Evolutionary conservation across 1,284 basidiomycete genomes (phyloP).

Genomic region (Naganishia liquefaciens): DNA sequence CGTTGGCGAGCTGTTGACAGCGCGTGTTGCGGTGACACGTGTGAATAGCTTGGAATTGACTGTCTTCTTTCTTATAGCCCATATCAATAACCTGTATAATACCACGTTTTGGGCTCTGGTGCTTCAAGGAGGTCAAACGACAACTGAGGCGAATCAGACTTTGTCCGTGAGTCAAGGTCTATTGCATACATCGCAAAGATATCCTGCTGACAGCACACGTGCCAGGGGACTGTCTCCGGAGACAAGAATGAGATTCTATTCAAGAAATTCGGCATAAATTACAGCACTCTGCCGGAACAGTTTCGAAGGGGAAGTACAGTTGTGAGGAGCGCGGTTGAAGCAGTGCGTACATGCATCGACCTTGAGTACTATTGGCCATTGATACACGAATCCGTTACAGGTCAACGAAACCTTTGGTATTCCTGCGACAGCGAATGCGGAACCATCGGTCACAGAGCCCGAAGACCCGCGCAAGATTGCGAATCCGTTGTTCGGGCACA

Average conservation of each 20-base stretch:
- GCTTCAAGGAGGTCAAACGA: constrained; percentile 71
- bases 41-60: too few relatives aligned
- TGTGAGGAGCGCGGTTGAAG: constrained; percentile 60
- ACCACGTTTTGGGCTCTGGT: constrained; percentile 94
- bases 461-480: neutral
- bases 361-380: neutral
- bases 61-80: constrained; percentile 62
- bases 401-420: too few relatives aligned
- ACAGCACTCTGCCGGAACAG: constrained; percentile 71
- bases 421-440: too few relatives aligned
- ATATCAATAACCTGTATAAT: constrained; percentile 98
- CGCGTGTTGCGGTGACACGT: constrained; percentile 55
- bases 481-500: constrained; percentile 30
- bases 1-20: constrained; percentile 94
- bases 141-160: constrained; percentile 77
- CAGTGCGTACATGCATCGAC: constrained; percentile 2
- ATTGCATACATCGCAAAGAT: neutral
- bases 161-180: constrained; percentile 60
- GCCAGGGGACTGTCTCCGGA: constrained; percentile 78
- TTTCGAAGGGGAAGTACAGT: constrained; percentile 86
- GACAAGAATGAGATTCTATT: constrained; percentile 92
- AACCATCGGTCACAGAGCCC: constrained; percentile 23
- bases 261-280: constrained; percentile 79
- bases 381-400: too few relatives aligned
- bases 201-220: constrained; percentile 18